These are phyloP conservation scores for Trypethelium eluteriae DNA, from an alignment of 495 filamentous ascomycete species.

Conservation along the genomic window DNA sequence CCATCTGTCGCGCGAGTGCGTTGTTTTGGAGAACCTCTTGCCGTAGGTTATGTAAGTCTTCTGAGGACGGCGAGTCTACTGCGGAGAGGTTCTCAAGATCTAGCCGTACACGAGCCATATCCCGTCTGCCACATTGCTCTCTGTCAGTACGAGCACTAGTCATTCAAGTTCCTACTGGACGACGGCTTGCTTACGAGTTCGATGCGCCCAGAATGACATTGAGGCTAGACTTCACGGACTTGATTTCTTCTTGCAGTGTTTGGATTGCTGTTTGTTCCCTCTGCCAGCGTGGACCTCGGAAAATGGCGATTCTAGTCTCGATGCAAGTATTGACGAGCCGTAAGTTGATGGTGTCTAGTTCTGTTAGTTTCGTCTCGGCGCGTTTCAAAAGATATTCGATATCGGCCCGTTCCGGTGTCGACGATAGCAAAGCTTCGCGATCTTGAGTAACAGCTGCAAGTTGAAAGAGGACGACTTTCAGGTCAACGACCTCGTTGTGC, in stretches of 20 bases:
- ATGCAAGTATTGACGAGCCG: slow-evolving; percentile 1
- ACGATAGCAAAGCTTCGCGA: not conserved
- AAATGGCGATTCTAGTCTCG: not conserved
- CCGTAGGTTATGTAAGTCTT: not conserved
- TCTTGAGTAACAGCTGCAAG: not conserved
- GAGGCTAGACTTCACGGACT: slow-evolving; percentile 8
- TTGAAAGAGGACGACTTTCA: slow-evolving; percentile 1
- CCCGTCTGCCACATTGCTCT: not conserved
- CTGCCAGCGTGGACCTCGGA: not conserved
- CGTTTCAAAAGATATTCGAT: not conserved
- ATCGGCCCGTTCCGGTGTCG: not conserved
- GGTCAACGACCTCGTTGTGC: slow-evolving; percentile 10
- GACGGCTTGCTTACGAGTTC: slow-evolving; percentile 7
- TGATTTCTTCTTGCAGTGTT: slow-evolving; percentile 6
- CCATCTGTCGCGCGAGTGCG: not conserved
- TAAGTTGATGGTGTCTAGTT: not conserved
- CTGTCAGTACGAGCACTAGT: not conserved
- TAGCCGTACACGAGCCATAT: not conserved
- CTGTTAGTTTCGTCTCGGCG: not conserved
- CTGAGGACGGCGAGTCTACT: not conserved
- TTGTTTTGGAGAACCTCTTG: not conserved
- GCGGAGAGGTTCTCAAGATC: slow-evolving; percentile 4
- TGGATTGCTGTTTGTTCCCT: not conserved
- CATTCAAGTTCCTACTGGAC: not conserved
- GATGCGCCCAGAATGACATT: slow-evolving; percentile 8